Evolutionary conservation across 2,329 filamentous ascomycete species (phyloP).

Genomic region (Fusarium lateritium): DNA sequence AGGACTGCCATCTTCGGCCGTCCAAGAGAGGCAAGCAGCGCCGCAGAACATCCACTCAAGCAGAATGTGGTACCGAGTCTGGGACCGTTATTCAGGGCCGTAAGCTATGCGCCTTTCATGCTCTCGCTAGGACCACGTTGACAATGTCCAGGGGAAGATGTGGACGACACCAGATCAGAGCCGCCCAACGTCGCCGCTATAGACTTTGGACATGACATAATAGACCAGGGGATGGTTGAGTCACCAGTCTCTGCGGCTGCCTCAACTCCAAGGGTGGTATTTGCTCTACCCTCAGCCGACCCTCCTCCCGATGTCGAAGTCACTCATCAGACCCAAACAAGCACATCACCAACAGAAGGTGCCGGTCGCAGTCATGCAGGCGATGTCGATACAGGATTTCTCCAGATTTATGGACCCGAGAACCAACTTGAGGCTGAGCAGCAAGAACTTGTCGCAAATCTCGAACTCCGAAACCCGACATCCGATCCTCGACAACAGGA

Average conservation of each 20-base stretch:
- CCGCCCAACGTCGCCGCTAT: not conserved
- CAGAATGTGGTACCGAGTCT: constrained; percentile 3
- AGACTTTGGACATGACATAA: constrained; percentile 2
- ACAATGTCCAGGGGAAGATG: constrained; percentile 1
- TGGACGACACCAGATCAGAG: not conserved
- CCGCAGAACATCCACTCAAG: not conserved
- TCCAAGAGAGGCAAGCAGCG: constrained; percentile 50
- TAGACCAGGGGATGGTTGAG: not conserved
- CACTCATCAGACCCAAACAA: constrained; percentile 27
- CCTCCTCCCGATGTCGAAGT: not conserved
- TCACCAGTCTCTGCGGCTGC: constrained; percentile 8
- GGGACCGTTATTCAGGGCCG: not conserved
- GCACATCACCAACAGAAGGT: constrained; percentile 40
- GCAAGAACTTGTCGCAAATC: constrained; percentile 49
- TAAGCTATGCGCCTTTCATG: not conserved
- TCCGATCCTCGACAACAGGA: constrained; percentile 42
- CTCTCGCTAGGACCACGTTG: not conserved
- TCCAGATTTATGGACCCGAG: constrained; percentile 54
- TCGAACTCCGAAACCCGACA: constrained; percentile 42
- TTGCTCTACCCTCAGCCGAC: not conserved
- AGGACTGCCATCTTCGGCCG: constrained; percentile 50
- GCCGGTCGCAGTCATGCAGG: constrained; percentile 48
- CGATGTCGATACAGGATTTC: constrained; percentile 55
- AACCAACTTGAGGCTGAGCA: constrained; percentile 52
- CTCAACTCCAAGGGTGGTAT: constrained; percentile 12